These are phyloP conservation scores for Kappamyces sp. DNA, from an alignment of 192 early-diverging fungal genomes.

Conservation along the genomic window DNA sequence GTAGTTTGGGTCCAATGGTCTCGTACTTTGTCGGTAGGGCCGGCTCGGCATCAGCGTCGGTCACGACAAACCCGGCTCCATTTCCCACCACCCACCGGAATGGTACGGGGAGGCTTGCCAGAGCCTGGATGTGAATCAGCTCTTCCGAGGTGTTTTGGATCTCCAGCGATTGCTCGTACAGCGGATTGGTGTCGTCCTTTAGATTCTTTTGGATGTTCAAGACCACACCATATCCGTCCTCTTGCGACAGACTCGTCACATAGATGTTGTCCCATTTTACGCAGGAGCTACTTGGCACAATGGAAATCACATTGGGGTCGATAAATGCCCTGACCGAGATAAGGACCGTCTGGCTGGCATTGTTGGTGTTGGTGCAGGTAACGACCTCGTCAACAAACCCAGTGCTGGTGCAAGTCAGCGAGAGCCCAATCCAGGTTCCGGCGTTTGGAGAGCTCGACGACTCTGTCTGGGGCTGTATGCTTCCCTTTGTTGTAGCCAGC, in stretches of 20 bases:
- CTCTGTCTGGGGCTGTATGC: too few relatives aligned
- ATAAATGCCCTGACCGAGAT: conserved; percentile 69
- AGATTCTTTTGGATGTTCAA: conserved; percentile 22
- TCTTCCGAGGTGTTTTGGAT: conserved; percentile 45
- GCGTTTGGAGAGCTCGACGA: too few relatives aligned
- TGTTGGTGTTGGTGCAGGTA: conserved; percentile 64
- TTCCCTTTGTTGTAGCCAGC: not conserved
- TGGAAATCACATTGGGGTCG: conserved; percentile 27
- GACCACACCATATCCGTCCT: not conserved
- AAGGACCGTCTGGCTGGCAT: conserved; percentile 51
- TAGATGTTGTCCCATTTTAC: conserved; percentile 53
- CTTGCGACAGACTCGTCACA: conserved; percentile 17
- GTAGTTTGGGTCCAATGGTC: conserved; percentile 35
- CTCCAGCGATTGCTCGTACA: conserved; percentile 29
- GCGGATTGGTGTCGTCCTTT: conserved; percentile 23
- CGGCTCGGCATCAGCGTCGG: conserved; percentile 8
- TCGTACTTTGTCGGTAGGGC: conserved; percentile 11
- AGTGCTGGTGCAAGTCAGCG: conserved; percentile 33
- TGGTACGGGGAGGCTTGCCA: conserved; percentile 34
- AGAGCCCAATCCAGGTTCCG: conserved; percentile 40
- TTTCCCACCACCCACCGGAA: conserved; percentile 36
- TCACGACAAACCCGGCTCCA: conserved; percentile 24
- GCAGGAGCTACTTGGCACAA: too few relatives aligned
- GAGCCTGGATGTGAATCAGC: conserved; percentile 45
- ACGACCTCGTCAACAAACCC: conserved; percentile 51